A percentile compares a stretch with the other conserved stretches of the same genome.
Conservation (phyloP, 495 filamentous ascomycete genomes). For the Ascodesmis nigricans region DNA sequence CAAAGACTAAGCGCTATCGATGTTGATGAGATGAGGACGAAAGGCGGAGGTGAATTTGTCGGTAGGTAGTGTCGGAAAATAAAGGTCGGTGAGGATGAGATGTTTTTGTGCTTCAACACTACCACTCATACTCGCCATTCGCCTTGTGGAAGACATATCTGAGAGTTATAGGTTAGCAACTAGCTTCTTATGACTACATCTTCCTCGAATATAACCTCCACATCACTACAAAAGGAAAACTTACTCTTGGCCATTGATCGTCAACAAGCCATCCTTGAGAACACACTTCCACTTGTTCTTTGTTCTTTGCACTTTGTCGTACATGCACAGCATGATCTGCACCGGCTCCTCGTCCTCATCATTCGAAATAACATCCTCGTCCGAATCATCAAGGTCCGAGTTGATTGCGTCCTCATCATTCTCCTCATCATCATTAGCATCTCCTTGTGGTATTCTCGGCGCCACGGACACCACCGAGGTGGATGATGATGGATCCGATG, state of each 20-base stretch:
- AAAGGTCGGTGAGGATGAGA: constrained; percentile 1
- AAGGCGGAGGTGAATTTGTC: background rate
- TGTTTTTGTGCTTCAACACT: too few relatives aligned
- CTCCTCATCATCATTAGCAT: constrained; percentile 39
- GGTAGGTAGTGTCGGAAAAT: background rate
- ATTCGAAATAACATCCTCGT: constrained; percentile 56
- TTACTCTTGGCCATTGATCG: constrained; percentile 68
- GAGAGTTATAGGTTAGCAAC: constrained; percentile 14
- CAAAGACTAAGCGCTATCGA: constrained; percentile 3
- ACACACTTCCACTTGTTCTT: constrained; percentile 99
- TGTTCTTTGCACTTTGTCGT: constrained; percentile 95
- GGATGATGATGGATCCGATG: constrained; percentile 9
- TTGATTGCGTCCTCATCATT: constrained; percentile 93
- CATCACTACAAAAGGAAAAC: constrained; percentile 16
- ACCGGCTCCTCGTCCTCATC: constrained; percentile 56
- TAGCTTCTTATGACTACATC: too few relatives aligned
- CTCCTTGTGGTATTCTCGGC: constrained; percentile 30
- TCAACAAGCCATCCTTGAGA: constrained; percentile 88
- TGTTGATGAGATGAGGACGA: too few relatives aligned
- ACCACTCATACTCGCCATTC: constrained; percentile 95
- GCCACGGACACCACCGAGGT: constrained; percentile 4
- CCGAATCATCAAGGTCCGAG: constrained; percentile 88
- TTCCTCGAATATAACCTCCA: too few relatives aligned
- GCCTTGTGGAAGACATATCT: constrained; percentile 96
- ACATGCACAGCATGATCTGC: constrained; percentile 93